Evolutionary conservation across 106 monocot genomes (phyloP).

Genomic region (Allium sativum): DNA sequence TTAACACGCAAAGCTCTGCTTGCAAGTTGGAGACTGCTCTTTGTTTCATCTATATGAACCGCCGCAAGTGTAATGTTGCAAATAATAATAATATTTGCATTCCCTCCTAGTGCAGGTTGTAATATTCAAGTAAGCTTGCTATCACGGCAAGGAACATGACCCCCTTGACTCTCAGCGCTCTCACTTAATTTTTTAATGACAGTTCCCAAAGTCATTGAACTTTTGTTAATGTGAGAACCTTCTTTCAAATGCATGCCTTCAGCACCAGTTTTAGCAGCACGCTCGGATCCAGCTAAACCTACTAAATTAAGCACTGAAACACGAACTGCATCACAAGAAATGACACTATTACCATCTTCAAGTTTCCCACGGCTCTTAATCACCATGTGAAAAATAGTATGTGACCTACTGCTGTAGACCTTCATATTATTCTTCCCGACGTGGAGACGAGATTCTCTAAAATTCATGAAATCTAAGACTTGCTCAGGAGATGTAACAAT

Average conservation of each 20-base stretch:
- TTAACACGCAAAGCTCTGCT: constrained; percentile 80
- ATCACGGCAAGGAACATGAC: constrained; percentile 94
- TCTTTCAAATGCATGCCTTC: constrained; percentile 88
- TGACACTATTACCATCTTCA: constrained; percentile 30
- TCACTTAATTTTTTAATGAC: constrained; percentile 97
- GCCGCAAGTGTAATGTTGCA: constrained; percentile 92
- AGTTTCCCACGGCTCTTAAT: constrained; percentile 78
- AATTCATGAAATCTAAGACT: constrained; percentile 75
- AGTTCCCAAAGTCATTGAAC: constrained; percentile 85
- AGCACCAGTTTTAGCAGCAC: constrained; percentile 90
- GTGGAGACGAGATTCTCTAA: constrained; percentile 96
- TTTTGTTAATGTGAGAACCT: constrained; percentile 97
- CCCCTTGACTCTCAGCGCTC: constrained; percentile 85
- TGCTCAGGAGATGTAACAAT: constrained; percentile 84
- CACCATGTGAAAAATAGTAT: constrained; percentile 97
- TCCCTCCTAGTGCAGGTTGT: constrained; percentile 93
- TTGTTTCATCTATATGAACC: constrained; percentile 97
- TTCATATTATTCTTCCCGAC: constrained; percentile 99
- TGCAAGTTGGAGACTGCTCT: constrained; percentile 88
- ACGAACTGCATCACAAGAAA: constrained; percentile 88
- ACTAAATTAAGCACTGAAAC: constrained; percentile 95
- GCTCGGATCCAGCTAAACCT: constrained; percentile 92
- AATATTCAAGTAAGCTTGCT: constrained; percentile 94
- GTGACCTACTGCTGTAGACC: constrained; percentile 88
- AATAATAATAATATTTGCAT: constrained; percentile 90